Percentiles rank a stretch among this genome's conserved stretches.
Evolutionary conservation across 805 yeast species (phyloP).

Genomic region (Candida awuae): DNA sequence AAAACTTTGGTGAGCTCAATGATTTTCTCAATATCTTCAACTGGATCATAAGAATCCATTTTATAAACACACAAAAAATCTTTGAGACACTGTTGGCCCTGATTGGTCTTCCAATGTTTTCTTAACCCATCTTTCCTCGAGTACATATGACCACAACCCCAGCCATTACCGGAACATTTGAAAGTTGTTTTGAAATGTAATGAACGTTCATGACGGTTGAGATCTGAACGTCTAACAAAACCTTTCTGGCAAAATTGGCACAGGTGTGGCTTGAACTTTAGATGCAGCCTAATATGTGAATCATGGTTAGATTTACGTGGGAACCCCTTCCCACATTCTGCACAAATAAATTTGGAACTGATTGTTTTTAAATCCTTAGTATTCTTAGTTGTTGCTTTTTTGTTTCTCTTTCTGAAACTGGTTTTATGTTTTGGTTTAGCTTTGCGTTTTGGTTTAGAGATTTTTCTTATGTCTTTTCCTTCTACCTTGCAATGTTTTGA

Average conservation of each 20-base stretch:
- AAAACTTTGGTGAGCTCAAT: conserved; percentile 4
- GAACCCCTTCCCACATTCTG: conserved; percentile 10
- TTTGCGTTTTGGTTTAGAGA: too few species aligned
- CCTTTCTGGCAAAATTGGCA: conserved; percentile 10
- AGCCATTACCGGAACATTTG: conserved; percentile 2
- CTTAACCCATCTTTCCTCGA: conserved; percentile 11
- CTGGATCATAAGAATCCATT: neutral
- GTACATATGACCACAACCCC: conserved; percentile 11
- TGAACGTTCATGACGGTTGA: conserved; percentile 12
- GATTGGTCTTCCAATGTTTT: conserved; percentile 9
- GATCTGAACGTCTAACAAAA: conserved; percentile 13
- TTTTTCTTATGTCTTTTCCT: neutral
- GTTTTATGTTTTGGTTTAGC: neutral
- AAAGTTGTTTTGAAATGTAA: conserved; percentile 8
- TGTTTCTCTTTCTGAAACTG: too few species aligned
- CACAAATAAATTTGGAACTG: conserved; percentile 8
- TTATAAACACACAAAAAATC: neutral
- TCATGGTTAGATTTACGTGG: conserved; percentile 15
- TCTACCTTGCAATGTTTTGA: neutral
- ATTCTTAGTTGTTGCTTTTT: too few species aligned
- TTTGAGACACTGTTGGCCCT: conserved; percentile 4
- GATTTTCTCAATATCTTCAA: conserved; percentile 2
- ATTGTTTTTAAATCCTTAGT: too few species aligned
- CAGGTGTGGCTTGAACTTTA: conserved; percentile 9
- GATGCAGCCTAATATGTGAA: conserved; percentile 13